Evolutionary conservation across 305 asterid species (phyloP).

Genomic region (Nicotiana rustica): DNA sequence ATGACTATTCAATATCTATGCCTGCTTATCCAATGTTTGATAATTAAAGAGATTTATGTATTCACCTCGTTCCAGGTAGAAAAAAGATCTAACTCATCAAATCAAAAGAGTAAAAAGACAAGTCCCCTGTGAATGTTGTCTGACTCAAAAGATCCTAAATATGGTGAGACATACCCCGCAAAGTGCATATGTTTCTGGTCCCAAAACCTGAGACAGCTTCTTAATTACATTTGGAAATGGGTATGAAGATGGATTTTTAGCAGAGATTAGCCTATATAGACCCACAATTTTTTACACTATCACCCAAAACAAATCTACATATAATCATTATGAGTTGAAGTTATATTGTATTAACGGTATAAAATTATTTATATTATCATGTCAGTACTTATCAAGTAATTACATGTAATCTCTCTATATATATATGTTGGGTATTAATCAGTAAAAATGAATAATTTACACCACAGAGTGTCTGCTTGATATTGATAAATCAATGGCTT

Average conservation of each 20-base stretch:
- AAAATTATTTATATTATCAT: too few relatives aligned
- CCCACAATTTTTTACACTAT: too few relatives aligned
- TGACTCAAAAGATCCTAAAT: background rate
- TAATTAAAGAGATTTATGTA: background rate
- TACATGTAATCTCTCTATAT: background rate
- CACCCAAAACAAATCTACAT: too few relatives aligned
- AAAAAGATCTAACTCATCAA: background rate
- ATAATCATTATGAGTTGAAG: too few relatives aligned
- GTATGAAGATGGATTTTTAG: background rate
- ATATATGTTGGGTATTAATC: background rate
- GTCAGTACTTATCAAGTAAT: too few relatives aligned
- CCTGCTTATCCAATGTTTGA: background rate
- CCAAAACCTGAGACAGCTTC: slow-evolving; percentile 16
- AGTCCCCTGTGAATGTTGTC: background rate
- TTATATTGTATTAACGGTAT: too few relatives aligned
- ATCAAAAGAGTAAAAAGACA: slow-evolving; percentile 13
- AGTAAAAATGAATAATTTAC: background rate
- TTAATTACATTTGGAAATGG: background rate
- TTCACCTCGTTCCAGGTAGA: background rate
- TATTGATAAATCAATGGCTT: too few relatives aligned
- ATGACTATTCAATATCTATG: background rate
- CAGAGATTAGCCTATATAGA: too few relatives aligned
- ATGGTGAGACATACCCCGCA: background rate
- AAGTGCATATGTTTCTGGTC: background rate
- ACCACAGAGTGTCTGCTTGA: background rate